These are phyloP conservation scores for Populus alba DNA, from an alignment of 345 rosid genomes.

Conservation along the genomic window DNA sequence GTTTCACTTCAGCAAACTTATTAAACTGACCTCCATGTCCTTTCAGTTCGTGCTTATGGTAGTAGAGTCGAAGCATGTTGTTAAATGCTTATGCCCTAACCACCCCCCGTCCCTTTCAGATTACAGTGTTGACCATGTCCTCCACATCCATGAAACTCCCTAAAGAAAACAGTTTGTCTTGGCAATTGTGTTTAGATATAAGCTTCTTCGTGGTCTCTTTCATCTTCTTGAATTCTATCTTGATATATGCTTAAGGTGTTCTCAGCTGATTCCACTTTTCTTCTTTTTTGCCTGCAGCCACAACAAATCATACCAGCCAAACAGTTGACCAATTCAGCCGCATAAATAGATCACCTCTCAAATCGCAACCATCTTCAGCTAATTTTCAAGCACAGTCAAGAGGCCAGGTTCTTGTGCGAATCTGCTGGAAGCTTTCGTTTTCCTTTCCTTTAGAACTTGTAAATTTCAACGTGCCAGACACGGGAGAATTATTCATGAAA, in stretches of 20 bases:
- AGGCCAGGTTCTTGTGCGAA: background rate
- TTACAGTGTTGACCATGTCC: background rate
- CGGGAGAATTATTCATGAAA: background rate
- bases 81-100: background rate
- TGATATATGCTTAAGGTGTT: background rate
- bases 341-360: constrained; percentile 17
- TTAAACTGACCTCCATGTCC: background rate
- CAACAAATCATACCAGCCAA: constrained; percentile 39
- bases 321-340: constrained; percentile 32
- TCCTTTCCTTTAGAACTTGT: background rate
- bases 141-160: background rate
- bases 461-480: background rate
- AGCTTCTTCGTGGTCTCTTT: background rate
- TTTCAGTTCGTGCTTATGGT: background rate
- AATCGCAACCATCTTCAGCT: background rate
- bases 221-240: background rate
- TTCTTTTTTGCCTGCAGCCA: constrained; percentile 36
- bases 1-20: background rate
- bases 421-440: background rate
- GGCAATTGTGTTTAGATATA: background rate
- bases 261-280: background rate
- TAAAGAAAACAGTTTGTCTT: too few species aligned
- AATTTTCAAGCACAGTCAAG: background rate
- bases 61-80: background rate
- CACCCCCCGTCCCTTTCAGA: background rate